Conservation (phyloP, 768 basidiomycete species). For the Lyophyllum shimeji region DNA sequence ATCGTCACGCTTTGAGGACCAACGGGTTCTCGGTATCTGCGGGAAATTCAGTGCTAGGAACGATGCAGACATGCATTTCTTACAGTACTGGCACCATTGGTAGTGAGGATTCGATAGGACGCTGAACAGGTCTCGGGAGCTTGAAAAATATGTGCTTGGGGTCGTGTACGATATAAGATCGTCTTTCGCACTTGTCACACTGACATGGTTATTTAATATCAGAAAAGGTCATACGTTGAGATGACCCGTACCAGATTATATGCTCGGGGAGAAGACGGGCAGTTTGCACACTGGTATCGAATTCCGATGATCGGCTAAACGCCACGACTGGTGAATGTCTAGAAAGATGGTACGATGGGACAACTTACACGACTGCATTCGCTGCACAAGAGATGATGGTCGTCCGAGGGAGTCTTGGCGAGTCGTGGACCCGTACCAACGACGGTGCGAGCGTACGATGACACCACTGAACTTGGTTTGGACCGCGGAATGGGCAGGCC, state of each 20-base stretch:
- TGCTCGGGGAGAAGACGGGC: slow-evolving; percentile 67
- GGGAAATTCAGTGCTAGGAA: slow-evolving; percentile 10
- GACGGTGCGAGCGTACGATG: slow-evolving; percentile 67
- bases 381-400: slow-evolving; percentile 64
- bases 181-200: slow-evolving; percentile 80
- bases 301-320: slow-evolving; percentile 69
- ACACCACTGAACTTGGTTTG: slow-evolving; percentile 57
- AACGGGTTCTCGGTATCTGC: slow-evolving; percentile 63
- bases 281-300: slow-evolving; percentile 89
- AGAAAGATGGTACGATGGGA: background rate
- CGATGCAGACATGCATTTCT: slow-evolving; percentile 20
- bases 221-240: background rate
- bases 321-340: background rate
- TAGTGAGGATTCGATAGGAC: slow-evolving; percentile 44
- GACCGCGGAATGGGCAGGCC: slow-evolving; percentile 44
- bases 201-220: slow-evolving; percentile 26
- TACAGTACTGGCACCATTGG: slow-evolving; percentile 73
- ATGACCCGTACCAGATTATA: slow-evolving; percentile 69
- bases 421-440: slow-evolving; percentile 49
- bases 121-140: slow-evolving; percentile 75
- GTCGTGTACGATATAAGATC: slow-evolving; percentile 79
- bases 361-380: slow-evolving; percentile 55
- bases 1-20: slow-evolving; percentile 48
- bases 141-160: slow-evolving; percentile 89
- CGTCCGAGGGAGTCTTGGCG: slow-evolving; percentile 32